A percentile compares a stretch with the other conserved stretches of the same genome.
These are phyloP conservation scores for Syncephalis fuscata DNA, from an alignment of 371 early-diverging fungal genomes.

Conservation along the genomic window DNA sequence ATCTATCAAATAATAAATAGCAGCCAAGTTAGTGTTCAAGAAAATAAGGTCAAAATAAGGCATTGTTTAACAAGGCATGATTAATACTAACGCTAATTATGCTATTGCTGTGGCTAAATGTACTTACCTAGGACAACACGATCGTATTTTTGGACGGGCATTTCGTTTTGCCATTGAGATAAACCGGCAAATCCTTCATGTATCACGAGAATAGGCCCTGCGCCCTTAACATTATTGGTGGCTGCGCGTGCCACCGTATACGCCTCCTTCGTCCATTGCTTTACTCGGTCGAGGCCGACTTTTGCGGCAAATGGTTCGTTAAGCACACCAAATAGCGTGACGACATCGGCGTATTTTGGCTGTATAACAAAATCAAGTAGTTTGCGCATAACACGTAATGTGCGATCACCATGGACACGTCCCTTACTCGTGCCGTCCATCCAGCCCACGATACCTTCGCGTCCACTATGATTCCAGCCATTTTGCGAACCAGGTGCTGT, in stretches of 20 bases:
- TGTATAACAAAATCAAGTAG: slow-evolving; percentile 7
- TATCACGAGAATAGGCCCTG: slow-evolving; percentile 8
- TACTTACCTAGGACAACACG: slow-evolving; percentile 1
- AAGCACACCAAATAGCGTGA: slow-evolving; percentile 30
- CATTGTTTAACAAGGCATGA: too few species aligned
- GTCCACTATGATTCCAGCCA: slow-evolving; percentile 27
- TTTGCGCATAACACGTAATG: slow-evolving; percentile 5
- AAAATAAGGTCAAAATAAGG: too few species aligned
- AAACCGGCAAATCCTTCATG: slow-evolving; percentile 17
- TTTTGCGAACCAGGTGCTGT: slow-evolving; percentile 43
- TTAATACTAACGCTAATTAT: too few species aligned
- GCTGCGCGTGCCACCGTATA: slow-evolving; percentile 7
- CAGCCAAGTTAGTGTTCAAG: too few species aligned
- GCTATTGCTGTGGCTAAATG: too few species aligned
- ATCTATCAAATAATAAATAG: not conserved
- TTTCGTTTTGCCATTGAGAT: slow-evolving; percentile 9
- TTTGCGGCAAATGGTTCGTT: slow-evolving; percentile 16
- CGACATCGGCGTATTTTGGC: slow-evolving; percentile 25
- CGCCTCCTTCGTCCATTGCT: slow-evolving; percentile 10
- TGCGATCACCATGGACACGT: slow-evolving; percentile 10
- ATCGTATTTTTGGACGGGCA: slow-evolving; percentile 4
- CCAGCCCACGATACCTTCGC: not conserved
- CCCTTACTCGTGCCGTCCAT: slow-evolving; percentile 6
- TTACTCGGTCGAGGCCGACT: slow-evolving; percentile 9
- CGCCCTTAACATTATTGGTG: slow-evolving; percentile 7